phyloP scores from a whole-genome alignment of 192 early-diverging fungal genomes.

The Podila clonocystis region DNA sequence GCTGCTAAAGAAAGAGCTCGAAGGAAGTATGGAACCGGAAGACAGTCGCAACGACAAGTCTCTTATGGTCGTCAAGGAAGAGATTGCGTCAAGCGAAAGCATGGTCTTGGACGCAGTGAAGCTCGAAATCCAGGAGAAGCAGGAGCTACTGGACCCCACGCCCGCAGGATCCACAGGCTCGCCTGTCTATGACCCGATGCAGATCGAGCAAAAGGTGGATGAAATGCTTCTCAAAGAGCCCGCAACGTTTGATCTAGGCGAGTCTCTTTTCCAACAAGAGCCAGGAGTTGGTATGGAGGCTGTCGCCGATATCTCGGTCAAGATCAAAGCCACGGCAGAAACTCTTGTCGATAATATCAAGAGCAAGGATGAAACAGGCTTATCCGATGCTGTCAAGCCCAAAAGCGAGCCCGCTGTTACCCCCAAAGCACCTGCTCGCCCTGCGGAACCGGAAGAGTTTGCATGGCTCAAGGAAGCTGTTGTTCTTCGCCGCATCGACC shows the following conservation, averaged over 20 bases:
- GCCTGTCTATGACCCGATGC: neutral
- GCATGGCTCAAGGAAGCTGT: slow-evolving; percentile 64
- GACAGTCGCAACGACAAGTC: neutral
- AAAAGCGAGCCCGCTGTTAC: neutral
- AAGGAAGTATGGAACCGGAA: neutral
- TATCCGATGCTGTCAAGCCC: neutral
- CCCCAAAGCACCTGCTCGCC: neutral
- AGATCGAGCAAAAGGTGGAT: slow-evolving; percentile 1
- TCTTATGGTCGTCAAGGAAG: neutral
- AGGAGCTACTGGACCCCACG: neutral
- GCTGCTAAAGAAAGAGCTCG: neutral
- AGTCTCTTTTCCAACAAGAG: neutral
- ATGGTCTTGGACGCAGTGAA: neutral
- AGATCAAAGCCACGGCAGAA: too few species aligned
- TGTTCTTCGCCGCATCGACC: slow-evolving; percentile 62
- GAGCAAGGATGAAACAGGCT: neutral
- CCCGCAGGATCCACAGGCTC: neutral
- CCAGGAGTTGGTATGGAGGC: too few species aligned
- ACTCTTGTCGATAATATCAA: neutral
- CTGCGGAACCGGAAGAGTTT: slow-evolving; percentile 54
- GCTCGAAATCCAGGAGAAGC: neutral
- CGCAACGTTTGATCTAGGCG: neutral
- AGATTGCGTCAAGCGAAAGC: neutral
- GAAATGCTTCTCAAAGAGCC: neutral
- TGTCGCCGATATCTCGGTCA: too few species aligned